Percentiles rank a stretch among this genome's conserved stretches.
Conservation (phyloP, 257 asterid species). For the Leonotis leonurus region DNA sequence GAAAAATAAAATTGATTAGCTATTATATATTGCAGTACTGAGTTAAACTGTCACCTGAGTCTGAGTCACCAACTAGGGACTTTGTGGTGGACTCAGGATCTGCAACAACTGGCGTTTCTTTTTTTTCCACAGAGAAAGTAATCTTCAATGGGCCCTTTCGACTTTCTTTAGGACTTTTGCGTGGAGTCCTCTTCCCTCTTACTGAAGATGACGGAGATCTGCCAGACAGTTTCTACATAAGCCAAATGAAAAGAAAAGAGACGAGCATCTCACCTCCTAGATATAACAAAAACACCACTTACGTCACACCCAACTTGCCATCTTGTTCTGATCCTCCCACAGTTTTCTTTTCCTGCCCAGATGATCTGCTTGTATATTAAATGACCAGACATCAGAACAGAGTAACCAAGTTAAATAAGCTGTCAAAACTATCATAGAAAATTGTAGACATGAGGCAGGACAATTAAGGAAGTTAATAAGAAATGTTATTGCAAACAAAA, state of each 20-base stretch:
- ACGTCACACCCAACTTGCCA: constrained; percentile 45
- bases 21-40: background rate
- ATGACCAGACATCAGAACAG: constrained; percentile 3
- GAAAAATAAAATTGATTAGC: background rate
- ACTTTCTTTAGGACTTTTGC: constrained; percentile 45
- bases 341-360: constrained; percentile 45
- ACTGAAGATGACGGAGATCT: constrained; percentile 63
- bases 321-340: constrained; percentile 37
- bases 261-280: constrained; percentile 3
- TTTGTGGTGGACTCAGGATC: constrained; percentile 28
- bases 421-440: background rate
- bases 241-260: constrained; percentile 15
- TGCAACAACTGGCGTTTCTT: constrained; percentile 29
- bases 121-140: constrained; percentile 36
- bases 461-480: background rate
- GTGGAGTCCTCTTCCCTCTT: constrained; percentile 78
- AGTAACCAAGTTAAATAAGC: background rate
- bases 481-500: constrained; percentile 3
- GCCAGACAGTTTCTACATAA: constrained; percentile 28
- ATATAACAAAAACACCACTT: constrained; percentile 27
- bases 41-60: constrained; percentile 43
- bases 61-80: constrained; percentile 29
- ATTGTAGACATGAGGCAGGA: background rate
- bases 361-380: constrained; percentile 43
- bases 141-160: constrained; percentile 34